Evolutionary conservation across 176 grass and related monocot species (phyloP), one percentile per base, ranked within the genome.

Genomic region (Pontederia paniculata): DNA sequence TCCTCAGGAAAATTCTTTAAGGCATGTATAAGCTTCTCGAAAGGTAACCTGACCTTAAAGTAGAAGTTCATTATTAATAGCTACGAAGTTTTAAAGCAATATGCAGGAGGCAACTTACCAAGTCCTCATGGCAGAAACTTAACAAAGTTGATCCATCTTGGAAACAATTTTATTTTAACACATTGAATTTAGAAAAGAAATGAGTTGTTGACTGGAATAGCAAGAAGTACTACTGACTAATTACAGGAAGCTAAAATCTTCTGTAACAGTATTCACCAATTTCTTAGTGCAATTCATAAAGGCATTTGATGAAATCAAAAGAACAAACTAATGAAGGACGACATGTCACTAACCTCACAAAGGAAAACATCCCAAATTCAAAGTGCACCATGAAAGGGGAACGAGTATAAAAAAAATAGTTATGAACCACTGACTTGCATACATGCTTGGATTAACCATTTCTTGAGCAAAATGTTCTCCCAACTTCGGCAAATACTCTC

Each of bases 361-460:
- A 97, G 93, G 50, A 97, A 97, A 48, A 91, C 83, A 84, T 97
- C 93, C 86, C 86, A 97, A 67, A 98, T 75, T 67, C 93, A 84
- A 67, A 98, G 75, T 67, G 86, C 82, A 54, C 88, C 65, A 77
- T 67, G 80, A 73, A 98, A 98, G 2, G 83, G 86, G 59, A 91
- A 91, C 47, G 93, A 91, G 62, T 98, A 98, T 0, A 75, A 82
- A 57, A 91, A n/a, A 98, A 78, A 91, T 82, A n/a, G 93, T 91
- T 67, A 98, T 91, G 73, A 97, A 91, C 93, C 93, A 97, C 72
- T 90, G 86, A 18, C 93, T 97, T 46, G 80, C 86, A 77, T 97
- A 98, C 93, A 98, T 98, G 77, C 77, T 91, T 74, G 83, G 86
- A 69, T 82, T 91, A 74, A 98, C 84, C 86, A 91, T 98, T 75